Base-by-base conservation (phyloP, 371 early-diverging fungal species). In the Mucor piriformis region DNA sequence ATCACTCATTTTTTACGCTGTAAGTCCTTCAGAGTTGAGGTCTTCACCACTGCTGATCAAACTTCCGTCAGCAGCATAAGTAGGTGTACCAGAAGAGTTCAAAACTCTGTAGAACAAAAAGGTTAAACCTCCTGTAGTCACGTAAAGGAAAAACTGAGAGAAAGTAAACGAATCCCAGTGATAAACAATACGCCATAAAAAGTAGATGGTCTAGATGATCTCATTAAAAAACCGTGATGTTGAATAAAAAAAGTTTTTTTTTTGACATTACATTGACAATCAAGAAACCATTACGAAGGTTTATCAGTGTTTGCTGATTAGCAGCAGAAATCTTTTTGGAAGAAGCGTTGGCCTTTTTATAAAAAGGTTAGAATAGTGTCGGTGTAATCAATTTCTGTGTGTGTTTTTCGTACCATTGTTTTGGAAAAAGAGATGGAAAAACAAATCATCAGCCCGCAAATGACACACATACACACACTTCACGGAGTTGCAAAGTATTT, bases 301-400 rank as follows among this genome's bases (percentile, higher is more conserved):
- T 70, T 8, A 75, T 67, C 32, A 92, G 65, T 3, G 77, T 86
- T 56, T 79, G 73, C 40, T 77, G 74, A 67, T 92, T 92, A 29
- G 84, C 74, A 55, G 82, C 78, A 6, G 87, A 86, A 43, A 87
- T 86, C 63, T 86, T 87, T 62, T 92, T 92, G 11, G 86, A 87
- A 3, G 92, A 90, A 50, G 85, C 81, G 70, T 90, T 90, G 47
- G 92, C 92, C 92, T 89, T 47, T 16, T 38, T 38, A 15, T 38
- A n/a, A 38, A 38, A 29, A 8, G 29, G 29, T 29, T 29, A 29
- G 29, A 29, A 29, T 29, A 29, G 29, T 29, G 29, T 29, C 29
- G 29, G 4, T 29, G 8, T 8, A 29, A 29, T n/a, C n/a, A n/a
- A n/a, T n/a, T n/a, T n/a, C 29, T 29, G 29, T 29, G 16, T 18